Evolutionary conservation across 2,329 filamentous ascomycete genomes (phyloP).

Genomic region (Pseudofabraea citricarpa): DNA sequence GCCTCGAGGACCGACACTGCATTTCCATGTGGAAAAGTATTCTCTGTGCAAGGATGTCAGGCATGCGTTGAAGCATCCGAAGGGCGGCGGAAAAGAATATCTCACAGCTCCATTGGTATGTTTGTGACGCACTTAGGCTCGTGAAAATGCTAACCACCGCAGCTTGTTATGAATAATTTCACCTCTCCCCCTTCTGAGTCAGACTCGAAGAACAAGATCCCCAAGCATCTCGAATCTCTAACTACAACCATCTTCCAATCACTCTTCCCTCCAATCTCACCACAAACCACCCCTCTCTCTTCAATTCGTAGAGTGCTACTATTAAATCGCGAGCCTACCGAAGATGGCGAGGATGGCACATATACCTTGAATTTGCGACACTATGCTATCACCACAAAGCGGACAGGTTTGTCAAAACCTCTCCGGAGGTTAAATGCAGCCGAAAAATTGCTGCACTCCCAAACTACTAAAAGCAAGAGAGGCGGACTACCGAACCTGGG

Average conservation of each 20-base stretch:
- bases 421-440: slow-evolving; percentile 81
- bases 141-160: slow-evolving; percentile 20
- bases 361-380: slow-evolving; percentile 87
- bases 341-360: slow-evolving; percentile 50
- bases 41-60: slow-evolving; percentile 89
- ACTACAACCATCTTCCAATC: slow-evolving; percentile 94
- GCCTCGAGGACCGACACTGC: slow-evolving; percentile 84
- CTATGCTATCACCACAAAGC: slow-evolving; percentile 90
- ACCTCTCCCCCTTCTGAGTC: slow-evolving; percentile 53
- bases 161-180: slow-evolving; percentile 99
- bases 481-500: slow-evolving; percentile 81
- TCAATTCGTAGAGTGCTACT: slow-evolving; percentile 91
- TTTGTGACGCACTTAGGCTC: background rate
- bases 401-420: slow-evolving; percentile 77
- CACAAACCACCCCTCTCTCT: slow-evolving; percentile 80
- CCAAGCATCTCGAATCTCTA: slow-evolving; percentile 88
- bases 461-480: slow-evolving; percentile 56
- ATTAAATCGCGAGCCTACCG: slow-evolving; percentile 70
- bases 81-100: slow-evolving; percentile 79
- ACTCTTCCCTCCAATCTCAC: slow-evolving; percentile 92
- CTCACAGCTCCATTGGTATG: slow-evolving; percentile 74
- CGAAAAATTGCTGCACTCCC: slow-evolving; percentile 60
- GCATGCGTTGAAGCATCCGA: slow-evolving; percentile 76
- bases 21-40: slow-evolving; percentile 94
- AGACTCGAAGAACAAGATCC: slow-evolving; percentile 64